phyloP scores from a whole-genome alignment of 768 basidiomycete genomes.

The Termitomyces sp. region DNA sequence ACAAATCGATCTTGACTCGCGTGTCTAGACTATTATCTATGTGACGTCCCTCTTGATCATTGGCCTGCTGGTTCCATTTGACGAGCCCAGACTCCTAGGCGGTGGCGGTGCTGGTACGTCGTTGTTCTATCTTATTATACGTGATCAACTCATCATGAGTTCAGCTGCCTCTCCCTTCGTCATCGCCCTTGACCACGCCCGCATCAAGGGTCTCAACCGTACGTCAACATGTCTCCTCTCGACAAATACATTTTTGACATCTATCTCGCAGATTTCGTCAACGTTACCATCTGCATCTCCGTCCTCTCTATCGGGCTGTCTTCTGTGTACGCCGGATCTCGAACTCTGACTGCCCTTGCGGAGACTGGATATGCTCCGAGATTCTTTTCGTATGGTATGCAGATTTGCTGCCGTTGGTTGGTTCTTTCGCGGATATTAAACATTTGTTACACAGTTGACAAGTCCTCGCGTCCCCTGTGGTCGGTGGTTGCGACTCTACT shows the following conservation, averaged over 20 bases:
- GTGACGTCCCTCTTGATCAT: slow-evolving; percentile 40
- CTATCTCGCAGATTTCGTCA: slow-evolving; percentile 31
- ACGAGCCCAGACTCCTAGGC: slow-evolving; percentile 32
- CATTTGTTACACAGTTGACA: slow-evolving; percentile 28
- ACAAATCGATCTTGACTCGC: background rate
- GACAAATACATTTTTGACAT: background rate
- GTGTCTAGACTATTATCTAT: slow-evolving; percentile 38
- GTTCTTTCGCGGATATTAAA: background rate
- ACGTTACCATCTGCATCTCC: slow-evolving; percentile 41
- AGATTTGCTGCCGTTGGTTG: background rate
- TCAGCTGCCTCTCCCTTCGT: slow-evolving; percentile 42
- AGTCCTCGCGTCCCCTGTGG: slow-evolving; percentile 42
- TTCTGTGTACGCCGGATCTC: slow-evolving; percentile 42
- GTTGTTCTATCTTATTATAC: background rate
- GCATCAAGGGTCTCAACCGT: slow-evolving; percentile 40
- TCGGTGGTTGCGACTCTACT: slow-evolving; percentile 32
- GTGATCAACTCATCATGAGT: background rate
- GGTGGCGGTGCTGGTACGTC: slow-evolving; percentile 29
- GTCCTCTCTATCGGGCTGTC: slow-evolving; percentile 44
- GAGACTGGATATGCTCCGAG: slow-evolving; percentile 44
- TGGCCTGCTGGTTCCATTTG: slow-evolving; percentile 33
- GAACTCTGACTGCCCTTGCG: slow-evolving; percentile 41
- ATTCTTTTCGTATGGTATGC: slow-evolving; percentile 33
- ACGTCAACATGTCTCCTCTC: slow-evolving; percentile 8
- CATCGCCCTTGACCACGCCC: slow-evolving; percentile 35